Percentiles rank a stretch among this genome's conserved stretches.
These are phyloP conservation scores for Cryptococcus sp. DNA, from an alignment of 1,284 basidiomycete species.

Conservation along the genomic window DNA sequence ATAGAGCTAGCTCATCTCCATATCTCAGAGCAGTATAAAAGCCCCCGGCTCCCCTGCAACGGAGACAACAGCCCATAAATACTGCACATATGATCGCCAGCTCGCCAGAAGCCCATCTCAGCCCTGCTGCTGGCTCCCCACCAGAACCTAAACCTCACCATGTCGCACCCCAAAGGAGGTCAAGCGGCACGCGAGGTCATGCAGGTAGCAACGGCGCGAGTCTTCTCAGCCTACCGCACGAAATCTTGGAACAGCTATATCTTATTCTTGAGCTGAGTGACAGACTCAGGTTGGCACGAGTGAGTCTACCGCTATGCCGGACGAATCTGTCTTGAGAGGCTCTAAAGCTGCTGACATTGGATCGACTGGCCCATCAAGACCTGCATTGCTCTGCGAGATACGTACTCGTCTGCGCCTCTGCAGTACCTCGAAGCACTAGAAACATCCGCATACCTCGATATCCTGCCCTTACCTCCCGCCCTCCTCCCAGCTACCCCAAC, in stretches of 20 bases:
- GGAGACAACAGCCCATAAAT: too few species aligned
- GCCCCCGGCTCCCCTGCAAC: too few species aligned
- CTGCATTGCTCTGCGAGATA: slow-evolving; percentile 16
- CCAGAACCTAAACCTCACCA: too few species aligned
- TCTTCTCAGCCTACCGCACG: slow-evolving; percentile 25
- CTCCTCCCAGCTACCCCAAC: background rate
- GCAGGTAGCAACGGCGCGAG: background rate
- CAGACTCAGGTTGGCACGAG: slow-evolving; percentile 19
- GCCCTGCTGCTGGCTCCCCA: too few species aligned
- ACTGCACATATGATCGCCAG: too few species aligned
- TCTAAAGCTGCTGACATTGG: too few species aligned
- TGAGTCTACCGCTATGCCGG: slow-evolving; percentile 12
- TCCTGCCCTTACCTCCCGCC: slow-evolving; percentile 13
- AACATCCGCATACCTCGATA: slow-evolving; percentile 29
- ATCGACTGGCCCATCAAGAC: slow-evolving; percentile 13
- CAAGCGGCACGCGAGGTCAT: background rate
- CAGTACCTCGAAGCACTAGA: slow-evolving; percentile 29
- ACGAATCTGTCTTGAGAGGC: background rate
- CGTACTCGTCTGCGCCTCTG: slow-evolving; percentile 21
- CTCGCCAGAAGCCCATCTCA: too few species aligned
- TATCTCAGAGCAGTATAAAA: too few species aligned
- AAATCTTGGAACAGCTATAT: slow-evolving; percentile 33
- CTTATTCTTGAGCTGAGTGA: slow-evolving; percentile 19
- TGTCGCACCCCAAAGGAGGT: too few species aligned
- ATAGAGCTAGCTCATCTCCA: too few species aligned